phyloP scores from a whole-genome alignment of 106 monocot species.

The Phalaenopsis aphrodite region DNA sequence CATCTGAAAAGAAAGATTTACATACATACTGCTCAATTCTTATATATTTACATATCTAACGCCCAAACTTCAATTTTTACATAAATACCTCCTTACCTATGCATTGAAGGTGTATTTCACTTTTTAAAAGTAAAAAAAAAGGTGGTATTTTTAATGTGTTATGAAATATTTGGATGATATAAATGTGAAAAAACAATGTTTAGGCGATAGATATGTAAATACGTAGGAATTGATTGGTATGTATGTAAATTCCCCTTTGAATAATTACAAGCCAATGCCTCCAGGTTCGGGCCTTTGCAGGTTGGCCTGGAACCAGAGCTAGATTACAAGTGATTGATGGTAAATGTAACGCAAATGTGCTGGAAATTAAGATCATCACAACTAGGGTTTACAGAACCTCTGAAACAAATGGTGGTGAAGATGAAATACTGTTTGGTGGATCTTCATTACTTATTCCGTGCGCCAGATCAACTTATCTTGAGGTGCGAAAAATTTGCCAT shows the following conservation, averaged over 20 bases:
- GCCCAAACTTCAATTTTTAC: no score
- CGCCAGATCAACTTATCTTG: conserved; percentile 51
- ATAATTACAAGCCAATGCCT: conserved; percentile 30
- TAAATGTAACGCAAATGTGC: conserved; percentile 17
- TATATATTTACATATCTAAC: no score
- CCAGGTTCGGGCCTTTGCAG: conserved; percentile 94
- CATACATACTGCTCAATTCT: no score
- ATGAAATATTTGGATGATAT: no score
- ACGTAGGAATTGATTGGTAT: no score
- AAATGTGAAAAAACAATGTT: no score
- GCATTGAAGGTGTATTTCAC: no score
- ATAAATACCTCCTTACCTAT: no score
- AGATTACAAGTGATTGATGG: conserved; percentile 44
- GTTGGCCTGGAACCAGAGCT: conserved; percentile 92
- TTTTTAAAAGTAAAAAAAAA: no score
- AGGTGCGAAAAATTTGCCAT: conserved; percentile 28
- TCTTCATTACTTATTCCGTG: conserved; percentile 73
- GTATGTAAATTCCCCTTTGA: not conserved
- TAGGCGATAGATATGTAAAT: no score
- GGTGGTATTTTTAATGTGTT: no score
- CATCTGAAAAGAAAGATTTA: no score
- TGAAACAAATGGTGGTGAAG: conserved; percentile 19
- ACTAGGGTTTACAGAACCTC: conserved; percentile 33
- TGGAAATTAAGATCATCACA: conserved; percentile 79
- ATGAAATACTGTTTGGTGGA: conserved; percentile 54